Conservation (phyloP, 805 yeast genomes). For the Zygoascus flipseniorum region DNA sequence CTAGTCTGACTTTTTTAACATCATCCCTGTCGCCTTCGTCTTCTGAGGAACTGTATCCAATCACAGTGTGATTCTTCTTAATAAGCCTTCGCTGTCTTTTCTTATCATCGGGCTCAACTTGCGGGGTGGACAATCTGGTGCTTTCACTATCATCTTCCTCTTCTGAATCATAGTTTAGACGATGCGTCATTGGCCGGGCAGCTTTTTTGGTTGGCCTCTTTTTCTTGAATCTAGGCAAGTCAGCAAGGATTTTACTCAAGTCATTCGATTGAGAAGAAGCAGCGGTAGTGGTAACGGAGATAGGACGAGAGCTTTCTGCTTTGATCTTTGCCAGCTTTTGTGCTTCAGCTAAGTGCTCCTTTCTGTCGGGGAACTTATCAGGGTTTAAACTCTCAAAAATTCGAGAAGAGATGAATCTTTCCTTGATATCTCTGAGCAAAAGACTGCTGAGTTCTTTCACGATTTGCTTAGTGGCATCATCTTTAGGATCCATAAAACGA, state of each 20-base stretch:
- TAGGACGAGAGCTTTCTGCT: neutral
- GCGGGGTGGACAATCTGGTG: conserved; percentile 1
- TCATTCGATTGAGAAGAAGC: conserved; percentile 1
- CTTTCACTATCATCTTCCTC: conserved; percentile 15
- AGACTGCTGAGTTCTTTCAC: conserved; percentile 56
- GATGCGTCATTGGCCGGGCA: conserved; percentile 25
- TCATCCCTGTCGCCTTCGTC: conserved; percentile 16
- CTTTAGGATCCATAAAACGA: conserved; percentile 29
- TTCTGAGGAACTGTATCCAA: conserved; percentile 42
- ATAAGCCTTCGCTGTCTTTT: conserved; percentile 3
- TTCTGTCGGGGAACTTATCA: conserved; percentile 17
- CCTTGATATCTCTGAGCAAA: conserved; percentile 63
- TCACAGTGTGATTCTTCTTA: conserved; percentile 1
- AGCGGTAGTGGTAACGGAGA: neutral
- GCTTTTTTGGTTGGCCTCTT: conserved; percentile 10
- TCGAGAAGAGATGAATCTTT: conserved; percentile 60
- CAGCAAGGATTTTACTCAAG: conserved; percentile 11
- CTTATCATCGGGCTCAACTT: conserved; percentile 4
- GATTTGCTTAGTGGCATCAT: conserved; percentile 51
- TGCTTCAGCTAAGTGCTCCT: neutral
- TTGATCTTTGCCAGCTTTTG: neutral
- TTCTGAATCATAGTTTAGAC: conserved; percentile 21
- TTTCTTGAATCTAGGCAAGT: conserved; percentile 24
- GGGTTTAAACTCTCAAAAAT: conserved; percentile 55
- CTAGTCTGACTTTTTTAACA: neutral